Evolutionary conservation across 2,329 filamentous ascomycete species (phyloP), one percentile per base, ranked within the genome.

Genomic region (Diaporthe longicolla): DNA sequence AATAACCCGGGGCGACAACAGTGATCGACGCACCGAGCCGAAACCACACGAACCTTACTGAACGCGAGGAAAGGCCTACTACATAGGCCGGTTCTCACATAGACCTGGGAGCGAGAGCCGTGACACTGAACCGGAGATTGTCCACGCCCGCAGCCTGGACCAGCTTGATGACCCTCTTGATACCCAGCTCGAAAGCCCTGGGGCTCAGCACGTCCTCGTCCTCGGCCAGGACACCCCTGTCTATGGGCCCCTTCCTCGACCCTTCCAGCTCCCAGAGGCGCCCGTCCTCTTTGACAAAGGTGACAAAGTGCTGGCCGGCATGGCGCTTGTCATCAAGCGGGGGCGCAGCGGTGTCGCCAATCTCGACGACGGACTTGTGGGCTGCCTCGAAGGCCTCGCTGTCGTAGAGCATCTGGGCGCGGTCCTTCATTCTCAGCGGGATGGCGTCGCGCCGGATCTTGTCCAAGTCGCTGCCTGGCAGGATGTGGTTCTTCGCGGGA

Each of bases 201-300:
- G 92, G 88, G 79, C 93, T 93, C 76, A 93, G 80, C 70, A 92
- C 87, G 81, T 93, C 91, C 73, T 93, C 90, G 4, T 86, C 88
- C 1, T 86, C 86, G 1, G 74, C 82, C 73, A 93, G 81, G 19
- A 76, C 71, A 0, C 91, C 92, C 19, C 94, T 86, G 77, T 94
- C 90, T 59, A 96, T 83, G 0, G 94, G 94, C 0, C 94, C 94
- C 78, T 92, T 93, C 65, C 93, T 87, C 29, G 88, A 83, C 0
- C 95, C 95, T 83, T 97, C 94, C 79, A 97, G 83, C 84, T 97
- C 95, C 91, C 93, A 97, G 55, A 97, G 80, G 72, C 86, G 86
- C 9, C 89, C 87, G 77, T 89, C 87, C 4, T 85, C 85, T 83
- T 93, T 95, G 65, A 95, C 91, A 80, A 95, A 97, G 55, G 93